These are phyloP conservation scores for Hirschioporus abietinus DNA, from an alignment of 768 basidiomycete species.

Conservation along the genomic window DNA sequence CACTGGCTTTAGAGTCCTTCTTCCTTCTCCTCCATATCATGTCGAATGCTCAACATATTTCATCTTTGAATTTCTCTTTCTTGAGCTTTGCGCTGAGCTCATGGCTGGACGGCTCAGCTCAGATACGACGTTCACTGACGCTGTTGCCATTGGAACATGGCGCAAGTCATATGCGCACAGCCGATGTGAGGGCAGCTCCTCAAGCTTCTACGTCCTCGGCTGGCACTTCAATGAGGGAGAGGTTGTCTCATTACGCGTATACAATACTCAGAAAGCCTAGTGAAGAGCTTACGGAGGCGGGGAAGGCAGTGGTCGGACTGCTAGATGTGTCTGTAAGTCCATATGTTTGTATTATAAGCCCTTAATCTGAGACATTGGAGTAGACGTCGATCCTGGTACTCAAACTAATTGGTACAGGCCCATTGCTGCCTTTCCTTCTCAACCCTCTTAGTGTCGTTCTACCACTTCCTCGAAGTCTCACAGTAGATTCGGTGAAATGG, in stretches of 20 bases:
- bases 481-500: slow-evolving; percentile 12
- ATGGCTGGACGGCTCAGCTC: not conserved
- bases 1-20: not conserved
- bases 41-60: not conserved
- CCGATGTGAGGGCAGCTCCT: not conserved
- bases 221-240: not conserved
- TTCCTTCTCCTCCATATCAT: not conserved
- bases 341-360: not conserved
- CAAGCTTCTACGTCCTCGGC: not conserved
- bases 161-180: not conserved
- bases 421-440: slow-evolving; percentile 20
- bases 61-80: not conserved
- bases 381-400: slow-evolving; percentile 1
- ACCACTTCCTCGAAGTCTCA: slow-evolving; percentile 14
- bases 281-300: not conserved
- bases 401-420: slow-evolving; percentile 6
- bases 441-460: slow-evolving; percentile 17
- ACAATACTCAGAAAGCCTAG: not conserved
- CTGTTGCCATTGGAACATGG: not conserved
- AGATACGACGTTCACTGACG: not conserved
- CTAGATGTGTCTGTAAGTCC: not conserved
- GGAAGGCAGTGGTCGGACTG: not conserved
- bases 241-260: not conserved
- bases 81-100: slow-evolving; percentile 4
- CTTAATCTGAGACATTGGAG: not conserved